These are phyloP conservation scores for Termitomyces sp. DNA, from an alignment of 768 basidiomycete species.

Conservation along the genomic window DNA sequence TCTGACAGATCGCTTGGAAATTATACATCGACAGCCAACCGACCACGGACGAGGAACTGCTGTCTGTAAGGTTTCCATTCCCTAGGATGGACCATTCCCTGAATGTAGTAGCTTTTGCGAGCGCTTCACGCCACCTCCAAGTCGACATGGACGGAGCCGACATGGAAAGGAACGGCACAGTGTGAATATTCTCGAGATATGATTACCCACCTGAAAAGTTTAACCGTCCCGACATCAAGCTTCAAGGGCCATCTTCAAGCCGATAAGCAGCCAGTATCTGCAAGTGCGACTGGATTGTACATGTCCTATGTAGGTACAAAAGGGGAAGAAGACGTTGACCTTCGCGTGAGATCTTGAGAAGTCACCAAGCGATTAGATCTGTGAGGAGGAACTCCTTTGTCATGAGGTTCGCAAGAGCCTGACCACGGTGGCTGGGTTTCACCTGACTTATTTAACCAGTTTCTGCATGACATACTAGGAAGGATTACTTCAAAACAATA, in stretches of 20 bases:
- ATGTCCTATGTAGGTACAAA: slow-evolving; percentile 22
- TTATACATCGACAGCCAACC: slow-evolving; percentile 13
- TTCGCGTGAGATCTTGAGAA: slow-evolving; percentile 22
- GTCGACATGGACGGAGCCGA: slow-evolving; percentile 22
- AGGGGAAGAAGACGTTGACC: slow-evolving; percentile 26
- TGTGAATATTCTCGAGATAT: neutral
- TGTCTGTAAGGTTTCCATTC: slow-evolving; percentile 16
- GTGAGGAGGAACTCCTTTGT: slow-evolving; percentile 9
- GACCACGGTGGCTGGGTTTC: slow-evolving; percentile 17
- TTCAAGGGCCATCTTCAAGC: slow-evolving; percentile 35
- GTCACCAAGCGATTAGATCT: slow-evolving; percentile 24
- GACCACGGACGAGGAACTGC: slow-evolving; percentile 10
- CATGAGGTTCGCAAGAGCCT: slow-evolving; percentile 22
- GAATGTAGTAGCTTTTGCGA: slow-evolving; percentile 6
- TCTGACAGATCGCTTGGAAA: slow-evolving; percentile 28
- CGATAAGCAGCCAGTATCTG: slow-evolving; percentile 34
- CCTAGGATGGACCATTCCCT: slow-evolving; percentile 26
- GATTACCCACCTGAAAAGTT: neutral
- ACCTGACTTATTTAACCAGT: slow-evolving; percentile 12
- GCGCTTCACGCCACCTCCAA: slow-evolving; percentile 10
- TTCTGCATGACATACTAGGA: slow-evolving; percentile 25
- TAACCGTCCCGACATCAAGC: slow-evolving; percentile 35
- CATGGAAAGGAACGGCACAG: neutral
- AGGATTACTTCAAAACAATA: slow-evolving; percentile 21
- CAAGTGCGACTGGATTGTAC: slow-evolving; percentile 17